Percentiles rank a stretch among this genome's conserved stretches.
Conservation (phyloP, 495 filamentous ascomycete genomes). For the Penicillium antarcticum region DNA sequence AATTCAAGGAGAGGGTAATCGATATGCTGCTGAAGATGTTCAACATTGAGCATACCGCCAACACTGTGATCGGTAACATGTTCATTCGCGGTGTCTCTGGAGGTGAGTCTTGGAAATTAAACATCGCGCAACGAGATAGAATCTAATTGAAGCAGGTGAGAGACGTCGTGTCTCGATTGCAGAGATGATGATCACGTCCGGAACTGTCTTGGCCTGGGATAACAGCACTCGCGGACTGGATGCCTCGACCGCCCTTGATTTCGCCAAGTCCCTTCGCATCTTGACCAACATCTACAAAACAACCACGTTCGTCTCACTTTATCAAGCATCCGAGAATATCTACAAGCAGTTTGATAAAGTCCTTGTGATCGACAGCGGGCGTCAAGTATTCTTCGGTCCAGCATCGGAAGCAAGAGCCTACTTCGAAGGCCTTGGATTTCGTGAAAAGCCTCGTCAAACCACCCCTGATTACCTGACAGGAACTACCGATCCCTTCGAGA, state of each 20-base stretch:
- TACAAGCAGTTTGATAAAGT: constrained; percentile 88
- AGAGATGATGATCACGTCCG: constrained; percentile 67
- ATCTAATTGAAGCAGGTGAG: constrained; percentile 51
- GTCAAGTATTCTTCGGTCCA: constrained; percentile 78
- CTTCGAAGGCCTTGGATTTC: constrained; percentile 79
- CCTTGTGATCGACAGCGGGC: constrained; percentile 74
- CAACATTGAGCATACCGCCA: constrained; percentile 78
- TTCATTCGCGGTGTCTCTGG: constrained; percentile 84
- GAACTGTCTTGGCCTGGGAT: constrained; percentile 74
- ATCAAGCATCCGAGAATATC: constrained; percentile 81
- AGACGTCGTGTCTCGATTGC: constrained; percentile 59
- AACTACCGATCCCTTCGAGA: constrained; percentile 78
- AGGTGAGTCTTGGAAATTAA: background rate
- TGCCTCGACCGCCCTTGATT: constrained; percentile 75
- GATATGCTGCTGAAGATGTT: constrained; percentile 78
- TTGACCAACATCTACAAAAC: constrained; percentile 77
- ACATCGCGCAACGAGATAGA: background rate
- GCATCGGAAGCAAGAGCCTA: constrained; percentile 65
- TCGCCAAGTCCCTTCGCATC: constrained; percentile 67
- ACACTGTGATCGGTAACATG: constrained; percentile 77
- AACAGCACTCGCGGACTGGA: constrained; percentile 84
- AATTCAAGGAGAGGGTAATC: constrained; percentile 70
- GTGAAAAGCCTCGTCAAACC: constrained; percentile 75
- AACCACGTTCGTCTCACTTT: constrained; percentile 76
- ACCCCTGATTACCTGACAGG: constrained; percentile 84